Conservation (phyloP, 2,329 filamentous ascomycete species). For the Microcyclosporella mali region DNA sequence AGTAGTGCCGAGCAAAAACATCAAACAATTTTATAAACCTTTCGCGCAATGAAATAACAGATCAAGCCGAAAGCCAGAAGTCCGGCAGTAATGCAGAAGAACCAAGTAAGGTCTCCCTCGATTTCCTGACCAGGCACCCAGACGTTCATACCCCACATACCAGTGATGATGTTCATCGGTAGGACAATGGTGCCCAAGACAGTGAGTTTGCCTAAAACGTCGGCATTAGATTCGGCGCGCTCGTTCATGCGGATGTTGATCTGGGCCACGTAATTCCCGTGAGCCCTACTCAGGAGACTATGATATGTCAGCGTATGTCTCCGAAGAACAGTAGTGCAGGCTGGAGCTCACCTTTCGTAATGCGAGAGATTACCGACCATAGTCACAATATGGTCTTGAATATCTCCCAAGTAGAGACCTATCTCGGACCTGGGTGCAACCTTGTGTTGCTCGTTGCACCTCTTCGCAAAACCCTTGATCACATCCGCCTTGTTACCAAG, state of each 20-base stretch:
- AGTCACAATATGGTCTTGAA: conserved; percentile 97
- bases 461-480: conserved; percentile 97
- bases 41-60: conserved; percentile 77
- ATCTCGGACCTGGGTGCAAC: conserved; percentile 93
- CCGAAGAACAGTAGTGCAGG: no score
- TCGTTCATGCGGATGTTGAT: conserved; percentile 99
- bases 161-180: conserved; percentile 98
- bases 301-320: no score
- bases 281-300: conserved; percentile 82
- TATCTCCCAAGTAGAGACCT: conserved; percentile 94
- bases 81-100: conserved; percentile 60
- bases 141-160: conserved; percentile 94
- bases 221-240: conserved; percentile 88
- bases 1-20: neutral
- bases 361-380: conserved; percentile 96
- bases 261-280: conserved; percentile 96
- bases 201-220: conserved; percentile 89
- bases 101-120: conserved; percentile 54
- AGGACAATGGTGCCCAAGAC: conserved; percentile 95
- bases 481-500: conserved; percentile 97
- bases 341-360: conserved; percentile 78
- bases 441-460: conserved; percentile 97
- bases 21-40: conserved; percentile 72
- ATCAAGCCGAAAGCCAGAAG: conserved; percentile 70
- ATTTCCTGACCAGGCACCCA: conserved; percentile 77